Evolutionary conservation across 2,329 filamentous ascomycete genomes (phyloP).

Genomic region (Hypoxylon sp.): DNA sequence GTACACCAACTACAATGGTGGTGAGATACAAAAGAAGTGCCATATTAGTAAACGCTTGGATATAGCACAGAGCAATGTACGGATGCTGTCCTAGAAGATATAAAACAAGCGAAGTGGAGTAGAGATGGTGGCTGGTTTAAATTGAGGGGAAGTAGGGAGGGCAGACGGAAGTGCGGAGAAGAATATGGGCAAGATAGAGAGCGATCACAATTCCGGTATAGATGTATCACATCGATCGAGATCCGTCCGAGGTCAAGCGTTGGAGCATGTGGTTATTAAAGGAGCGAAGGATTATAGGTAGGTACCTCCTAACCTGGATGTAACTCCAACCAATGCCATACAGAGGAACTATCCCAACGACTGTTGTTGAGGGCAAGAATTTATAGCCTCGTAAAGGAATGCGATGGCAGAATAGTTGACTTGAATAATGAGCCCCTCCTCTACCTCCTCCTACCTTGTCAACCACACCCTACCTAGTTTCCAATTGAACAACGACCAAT

Average conservation of each 20-base stretch:
- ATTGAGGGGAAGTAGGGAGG: conserved; percentile 17
- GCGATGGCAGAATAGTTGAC: neutral
- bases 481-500: neutral
- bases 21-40: conserved; percentile 39
- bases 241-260: neutral
- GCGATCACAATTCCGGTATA: neutral
- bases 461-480: no score
- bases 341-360: neutral
- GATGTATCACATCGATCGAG: conserved; percentile 1
- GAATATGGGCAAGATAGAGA: neutral
- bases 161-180: neutral
- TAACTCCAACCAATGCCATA: neutral
- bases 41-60: conserved; percentile 30
- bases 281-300: neutral
- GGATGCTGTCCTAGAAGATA: neutral
- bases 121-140: neutral
- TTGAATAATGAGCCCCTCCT: no score
- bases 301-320: neutral
- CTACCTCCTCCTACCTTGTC: no score
- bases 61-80: no score
- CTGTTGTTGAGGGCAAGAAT: no score
- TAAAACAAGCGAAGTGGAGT: neutral
- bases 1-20: conserved; percentile 37
- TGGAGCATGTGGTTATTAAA: no score
- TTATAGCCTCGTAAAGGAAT: neutral